Percentiles rank a stretch among this genome's conserved stretches.
Conservation (phyloP, 495 filamentous ascomycete species). For the Patellaria atrata region DNA sequence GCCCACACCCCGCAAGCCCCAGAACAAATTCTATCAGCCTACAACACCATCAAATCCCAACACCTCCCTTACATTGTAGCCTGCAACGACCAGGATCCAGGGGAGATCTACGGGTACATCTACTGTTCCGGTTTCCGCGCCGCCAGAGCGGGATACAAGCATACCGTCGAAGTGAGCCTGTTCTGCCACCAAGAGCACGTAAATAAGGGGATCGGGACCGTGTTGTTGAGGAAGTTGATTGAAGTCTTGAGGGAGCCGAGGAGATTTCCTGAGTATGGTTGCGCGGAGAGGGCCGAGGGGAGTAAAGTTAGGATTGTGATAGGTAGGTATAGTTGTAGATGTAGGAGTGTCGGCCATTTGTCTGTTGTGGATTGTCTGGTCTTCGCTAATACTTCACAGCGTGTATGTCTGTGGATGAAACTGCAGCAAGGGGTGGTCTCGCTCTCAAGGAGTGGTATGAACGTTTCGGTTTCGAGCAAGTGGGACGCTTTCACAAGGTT, state of each 20-base stretch:
- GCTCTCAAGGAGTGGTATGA: conserved; percentile 16
- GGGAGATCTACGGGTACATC: conserved; percentile 8
- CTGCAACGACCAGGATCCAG: conserved; percentile 5
- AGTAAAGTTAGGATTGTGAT: conserved; percentile 9
- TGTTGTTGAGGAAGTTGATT: conserved; percentile 9
- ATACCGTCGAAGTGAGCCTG: conserved; percentile 15
- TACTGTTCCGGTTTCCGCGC: conserved; percentile 9
- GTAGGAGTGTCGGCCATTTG: too few relatives aligned
- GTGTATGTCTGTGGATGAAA: conserved; percentile 15
- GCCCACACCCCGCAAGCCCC: not conserved
- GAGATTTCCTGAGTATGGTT: conserved; percentile 8
- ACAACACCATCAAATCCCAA: not conserved
- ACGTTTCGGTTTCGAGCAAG: conserved; percentile 13
- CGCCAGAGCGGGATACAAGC: conserved; percentile 11
- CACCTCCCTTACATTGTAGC: conserved; percentile 14
- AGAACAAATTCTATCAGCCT: conserved; percentile 8
- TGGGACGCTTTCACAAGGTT: conserved; percentile 12
- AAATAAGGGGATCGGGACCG: conserved; percentile 8
- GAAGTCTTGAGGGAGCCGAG: conserved; percentile 10
- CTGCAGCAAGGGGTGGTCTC: conserved; percentile 7
- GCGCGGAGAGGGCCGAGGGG: conserved; percentile 7
- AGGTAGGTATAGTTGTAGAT: too few relatives aligned
- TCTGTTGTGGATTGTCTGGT: too few relatives aligned
- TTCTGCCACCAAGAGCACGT: conserved; percentile 12
- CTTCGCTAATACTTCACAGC: too few relatives aligned